A percentile compares a stretch with the other conserved stretches of the same genome.
Evolutionary conservation across 192 early-diverging fungal species (phyloP).

Genomic region (Rhizoclosmatium globosum): DNA sequence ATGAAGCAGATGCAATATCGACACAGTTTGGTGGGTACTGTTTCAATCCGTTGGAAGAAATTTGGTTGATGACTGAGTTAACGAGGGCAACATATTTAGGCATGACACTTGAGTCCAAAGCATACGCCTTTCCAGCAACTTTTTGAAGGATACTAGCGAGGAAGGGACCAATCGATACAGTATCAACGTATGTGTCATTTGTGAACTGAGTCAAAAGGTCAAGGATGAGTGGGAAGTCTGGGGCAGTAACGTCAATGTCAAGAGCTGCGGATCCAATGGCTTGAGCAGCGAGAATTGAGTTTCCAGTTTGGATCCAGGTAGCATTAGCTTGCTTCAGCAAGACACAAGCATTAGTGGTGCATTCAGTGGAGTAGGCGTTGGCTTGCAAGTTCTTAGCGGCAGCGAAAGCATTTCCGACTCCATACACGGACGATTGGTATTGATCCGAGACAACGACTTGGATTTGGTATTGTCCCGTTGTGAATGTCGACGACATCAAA

Average conservation of each 20-base stretch:
- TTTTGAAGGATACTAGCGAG: slow-evolving; percentile 19
- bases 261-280: slow-evolving; percentile 28
- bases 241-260: neutral
- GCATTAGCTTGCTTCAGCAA: neutral
- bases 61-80: slow-evolving; percentile 2
- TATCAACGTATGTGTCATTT: slow-evolving; percentile 23
- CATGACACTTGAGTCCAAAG: neutral
- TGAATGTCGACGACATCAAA: slow-evolving; percentile 1
- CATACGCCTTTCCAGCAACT: slow-evolving; percentile 19
- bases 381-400: neutral
- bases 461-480: slow-evolving; percentile 20
- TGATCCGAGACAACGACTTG: slow-evolving; percentile 16
- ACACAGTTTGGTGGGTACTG: slow-evolving; percentile 28
- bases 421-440: slow-evolving; percentile 15
- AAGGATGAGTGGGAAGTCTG: slow-evolving; percentile 25
- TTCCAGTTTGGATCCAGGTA: slow-evolving; percentile 26
- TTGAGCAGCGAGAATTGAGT: slow-evolving; percentile 7
- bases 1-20: neutral
- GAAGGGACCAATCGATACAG: slow-evolving; percentile 27
- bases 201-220: neutral
- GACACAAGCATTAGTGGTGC: slow-evolving; percentile 3
- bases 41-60: neutral
- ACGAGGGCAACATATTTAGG: neutral
- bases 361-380: neutral
- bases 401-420: slow-evolving; percentile 14